A percentile compares a stretch with the other conserved stretches of the same genome.
Conservation (phyloP, 352 stramenopile genomes). For the Nothophytophthora sp. region DNA sequence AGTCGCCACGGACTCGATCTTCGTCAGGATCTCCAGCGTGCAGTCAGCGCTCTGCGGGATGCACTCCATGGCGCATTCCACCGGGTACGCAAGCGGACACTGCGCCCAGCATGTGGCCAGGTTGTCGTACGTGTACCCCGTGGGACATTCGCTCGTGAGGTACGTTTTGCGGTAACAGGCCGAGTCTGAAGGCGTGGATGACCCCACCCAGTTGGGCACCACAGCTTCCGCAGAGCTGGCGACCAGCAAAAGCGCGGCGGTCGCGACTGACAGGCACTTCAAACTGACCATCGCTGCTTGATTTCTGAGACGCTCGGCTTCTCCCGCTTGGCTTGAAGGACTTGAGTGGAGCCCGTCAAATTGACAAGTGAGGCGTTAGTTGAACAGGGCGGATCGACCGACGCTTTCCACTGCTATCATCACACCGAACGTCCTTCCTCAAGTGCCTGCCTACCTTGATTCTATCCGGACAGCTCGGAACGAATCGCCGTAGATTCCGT, state of each 20-base stretch:
- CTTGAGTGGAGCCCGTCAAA: no score
- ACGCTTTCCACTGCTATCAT: no score
- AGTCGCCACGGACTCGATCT: constrained; percentile 46
- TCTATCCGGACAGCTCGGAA: no score
- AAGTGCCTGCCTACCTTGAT: no score
- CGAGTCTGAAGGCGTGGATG: constrained; percentile 19
- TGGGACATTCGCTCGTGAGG: constrained; percentile 29
- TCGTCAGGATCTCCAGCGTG: constrained; percentile 38
- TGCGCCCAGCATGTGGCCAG: constrained; percentile 61
- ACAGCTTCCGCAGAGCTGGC: not conserved
- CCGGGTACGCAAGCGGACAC: constrained; percentile 66
- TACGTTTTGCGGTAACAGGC: constrained; percentile 57
- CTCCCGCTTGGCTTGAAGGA: no score
- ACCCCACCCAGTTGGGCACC: constrained; percentile 31
- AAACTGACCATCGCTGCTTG: no score
- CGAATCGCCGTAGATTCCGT: no score
- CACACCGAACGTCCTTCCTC: no score
- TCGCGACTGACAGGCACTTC: not conserved
- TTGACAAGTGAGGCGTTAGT: no score
- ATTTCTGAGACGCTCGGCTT: not conserved
- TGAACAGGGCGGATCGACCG: no score
- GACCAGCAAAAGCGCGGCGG: not conserved
- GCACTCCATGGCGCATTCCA: constrained; percentile 71
- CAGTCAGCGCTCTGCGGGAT: constrained; percentile 66
- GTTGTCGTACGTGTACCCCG: constrained; percentile 46